A percentile compares a stretch with the other conserved stretches of the same genome.
These are phyloP conservation scores for Gossypium anomalum DNA, from an alignment of 345 rosid genomes.

Conservation along the genomic window DNA sequence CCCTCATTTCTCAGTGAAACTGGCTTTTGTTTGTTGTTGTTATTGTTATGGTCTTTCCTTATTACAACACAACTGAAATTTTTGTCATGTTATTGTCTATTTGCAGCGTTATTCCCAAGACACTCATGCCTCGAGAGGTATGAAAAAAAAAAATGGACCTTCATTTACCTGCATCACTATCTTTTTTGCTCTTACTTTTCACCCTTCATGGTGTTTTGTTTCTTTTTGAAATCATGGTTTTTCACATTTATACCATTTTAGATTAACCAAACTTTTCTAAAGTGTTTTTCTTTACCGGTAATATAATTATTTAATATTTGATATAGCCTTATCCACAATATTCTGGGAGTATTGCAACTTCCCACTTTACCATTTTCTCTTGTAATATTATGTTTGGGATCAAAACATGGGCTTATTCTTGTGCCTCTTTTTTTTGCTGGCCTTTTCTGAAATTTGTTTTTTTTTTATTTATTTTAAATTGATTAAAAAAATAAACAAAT, in stretches of 20 bases:
- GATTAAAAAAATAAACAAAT: neutral
- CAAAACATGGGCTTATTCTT: no score
- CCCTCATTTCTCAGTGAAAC: conserved; percentile 16
- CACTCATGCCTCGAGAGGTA: conserved; percentile 99
- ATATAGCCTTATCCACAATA: no score
- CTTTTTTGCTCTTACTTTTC: conserved; percentile 6
- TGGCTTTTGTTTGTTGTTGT: conserved; percentile 16
- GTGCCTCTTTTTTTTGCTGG: no score
- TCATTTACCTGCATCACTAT: conserved; percentile 5
- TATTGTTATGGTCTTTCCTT: conserved; percentile 7
- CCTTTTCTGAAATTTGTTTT: no score
- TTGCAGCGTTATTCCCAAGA: conserved; percentile 98
- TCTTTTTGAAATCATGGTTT: conserved; percentile 26
- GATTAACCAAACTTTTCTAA: neutral
- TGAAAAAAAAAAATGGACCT: conserved; percentile 36
- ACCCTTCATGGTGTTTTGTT: conserved; percentile 16
- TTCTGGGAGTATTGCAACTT: no score
- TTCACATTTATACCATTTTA: neutral
- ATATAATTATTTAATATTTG: neutral
- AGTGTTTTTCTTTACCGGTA: neutral
- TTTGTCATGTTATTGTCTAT: conserved; percentile 71
- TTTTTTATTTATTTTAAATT: no score
- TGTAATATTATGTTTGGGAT: no score
- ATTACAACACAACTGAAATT: conserved; percentile 23
- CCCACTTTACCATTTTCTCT: no score